Evolutionary conservation across 2,329 filamentous ascomycete genomes (phyloP), one percentile per base, ranked within the genome.

Genomic region (Proliferodiscus dingleyae): DNA sequence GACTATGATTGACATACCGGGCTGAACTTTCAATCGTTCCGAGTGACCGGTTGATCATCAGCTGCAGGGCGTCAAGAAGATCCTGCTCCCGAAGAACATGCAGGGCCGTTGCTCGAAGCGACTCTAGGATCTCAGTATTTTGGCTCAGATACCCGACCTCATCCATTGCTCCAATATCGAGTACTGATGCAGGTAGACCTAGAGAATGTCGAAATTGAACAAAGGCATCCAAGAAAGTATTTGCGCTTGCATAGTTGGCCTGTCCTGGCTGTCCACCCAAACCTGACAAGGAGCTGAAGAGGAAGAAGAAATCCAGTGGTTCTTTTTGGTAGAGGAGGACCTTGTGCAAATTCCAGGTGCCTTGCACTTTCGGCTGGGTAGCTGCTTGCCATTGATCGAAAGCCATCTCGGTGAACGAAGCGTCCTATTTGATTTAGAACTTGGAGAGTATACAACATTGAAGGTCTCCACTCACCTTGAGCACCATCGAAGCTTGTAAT

Each of bases 101-200:
- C 7, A 28, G n/a, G 15, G 13, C 46, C 5, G 37, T 36, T 5
- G 13, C 15, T 13, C 16, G 23, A 8, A 47, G 22, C 13, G 26
- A 37, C 15, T 32, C 22, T 11, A 29, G n/a, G 5, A 43, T 26
- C 1, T 13, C 19, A 8, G 36, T 34, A 43, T 52, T 53, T 36
- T 48, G 43, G 13, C 39, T 43, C 4, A 70, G 53, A 24, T 60
- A 64, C 0, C 70, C 69, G 1, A 67, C 56, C 7, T 61, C 67
- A 3, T 60, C 62, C 13, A 81, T 69, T 1, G 70, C 69, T 0
- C 74, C 75, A 9, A 81, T 61, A 53, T 80, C 71, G 2, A 82
- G 62, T 1, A 68, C 69, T 0, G 71, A 64, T 26, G 70, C 71
- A 2, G 69, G 61, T 3, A 72, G 59, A 3, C 70, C 68, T 22